Percentiles rank a stretch among this genome's conserved stretches.
Conservation (phyloP, 2,329 filamentous ascomycete species). For the Diaporthe sp. region DNA sequence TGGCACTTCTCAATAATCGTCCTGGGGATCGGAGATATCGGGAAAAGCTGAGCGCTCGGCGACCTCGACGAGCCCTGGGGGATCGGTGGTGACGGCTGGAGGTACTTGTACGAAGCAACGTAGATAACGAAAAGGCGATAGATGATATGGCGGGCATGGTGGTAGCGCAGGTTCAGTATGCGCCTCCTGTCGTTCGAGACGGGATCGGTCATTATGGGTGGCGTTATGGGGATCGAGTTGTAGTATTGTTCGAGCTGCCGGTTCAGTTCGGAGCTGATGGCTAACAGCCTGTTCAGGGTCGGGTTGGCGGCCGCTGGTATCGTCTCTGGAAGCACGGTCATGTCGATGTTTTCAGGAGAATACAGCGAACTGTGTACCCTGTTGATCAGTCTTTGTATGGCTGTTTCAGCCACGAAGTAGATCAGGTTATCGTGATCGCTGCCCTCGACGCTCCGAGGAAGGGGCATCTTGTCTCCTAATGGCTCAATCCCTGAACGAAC, state of each 20-base stretch:
- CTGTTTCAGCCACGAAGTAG: constrained; percentile 58
- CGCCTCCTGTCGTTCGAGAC: constrained; percentile 74
- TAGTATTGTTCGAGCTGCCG: constrained; percentile 57
- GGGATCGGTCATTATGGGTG: constrained; percentile 68
- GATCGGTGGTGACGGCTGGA: constrained; percentile 32
- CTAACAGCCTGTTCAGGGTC: constrained; percentile 49
- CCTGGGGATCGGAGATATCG: constrained; percentile 42
- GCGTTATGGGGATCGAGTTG: constrained; percentile 57
- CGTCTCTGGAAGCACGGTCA: constrained; percentile 42
- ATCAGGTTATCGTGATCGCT: constrained; percentile 53
- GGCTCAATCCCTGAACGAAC: constrained; percentile 55
- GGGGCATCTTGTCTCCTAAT: constrained; percentile 53
- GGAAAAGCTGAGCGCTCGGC: neutral
- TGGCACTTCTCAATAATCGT: constrained; percentile 53
- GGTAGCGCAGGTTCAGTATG: constrained; percentile 80
- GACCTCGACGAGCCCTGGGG: constrained; percentile 27
- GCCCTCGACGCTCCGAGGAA: constrained; percentile 51
- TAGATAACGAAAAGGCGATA: constrained; percentile 70
- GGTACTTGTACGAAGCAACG: constrained; percentile 46
- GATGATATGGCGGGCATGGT: constrained; percentile 78
- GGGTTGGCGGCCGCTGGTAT: constrained; percentile 45
- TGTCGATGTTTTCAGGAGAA: constrained; percentile 47
- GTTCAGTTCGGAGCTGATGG: constrained; percentile 54
- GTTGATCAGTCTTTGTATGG: constrained; percentile 58
- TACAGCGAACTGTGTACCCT: constrained; percentile 59